Evolutionary conservation across 306 rosid species (phyloP), one percentile per base, ranked within the genome.

Genomic region (Casuarina cunninghamiana): DNA sequence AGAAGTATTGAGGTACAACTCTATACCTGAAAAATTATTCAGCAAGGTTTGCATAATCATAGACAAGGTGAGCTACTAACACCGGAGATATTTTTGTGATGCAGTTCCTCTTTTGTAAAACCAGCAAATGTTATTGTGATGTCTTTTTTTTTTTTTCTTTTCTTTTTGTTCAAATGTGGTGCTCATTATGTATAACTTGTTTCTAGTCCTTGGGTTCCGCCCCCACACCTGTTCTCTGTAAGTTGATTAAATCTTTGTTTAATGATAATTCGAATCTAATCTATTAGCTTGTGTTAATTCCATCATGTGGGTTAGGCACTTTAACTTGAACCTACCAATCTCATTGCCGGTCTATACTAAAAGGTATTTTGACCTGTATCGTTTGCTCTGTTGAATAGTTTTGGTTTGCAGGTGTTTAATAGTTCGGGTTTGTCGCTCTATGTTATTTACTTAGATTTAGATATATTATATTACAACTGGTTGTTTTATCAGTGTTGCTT

Each of bases 41-140:
- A 92, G 93, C 87, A 95, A 89, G 82, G 93, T 92, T 80, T 95
- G 97, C 92, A 77, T 92, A 90, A 95, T 92, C 74, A 95, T 95
- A 77, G 97, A 95, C 88, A 95, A 95, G 86, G 98, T 95, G 82
- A 86, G 96, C 85, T 72, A 15, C 72, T 26, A 26, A 54, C 77
- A 60, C 58, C 19, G 49, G 72, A 69, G 57, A 78, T 74, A 74
- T 80, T 62, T 58, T 77, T 74, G 45, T 11, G 63, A 38, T 62
- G 49, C 2, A 35, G 17, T 6, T 42, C 49, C 26, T 42, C 13
- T 6, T 65, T 65, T 39, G 32, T 19, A 65, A 65, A 39, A 6
- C 63, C 16, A 39, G 17, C 39, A 4, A 9, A 4, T 4, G 49
- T 39, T 39, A 16, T 10, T 65, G 17, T 65, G 15, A 48, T 65